Evolutionary conservation across 805 yeast species (phyloP).

Genomic region (Saccharomycopsis fibuligera): DNA sequence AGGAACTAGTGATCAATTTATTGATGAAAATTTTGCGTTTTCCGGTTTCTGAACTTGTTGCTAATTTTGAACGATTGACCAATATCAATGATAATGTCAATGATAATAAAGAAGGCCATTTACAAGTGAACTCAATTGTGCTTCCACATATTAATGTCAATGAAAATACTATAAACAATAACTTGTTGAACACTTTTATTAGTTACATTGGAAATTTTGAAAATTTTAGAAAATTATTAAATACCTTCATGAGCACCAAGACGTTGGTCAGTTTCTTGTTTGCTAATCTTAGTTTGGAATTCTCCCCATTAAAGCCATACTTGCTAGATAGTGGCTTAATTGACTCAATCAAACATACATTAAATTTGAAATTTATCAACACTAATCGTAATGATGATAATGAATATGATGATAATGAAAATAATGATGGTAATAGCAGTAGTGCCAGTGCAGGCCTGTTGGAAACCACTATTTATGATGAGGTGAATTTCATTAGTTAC

Average conservation of each 20-base stretch:
- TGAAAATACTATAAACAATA: not conserved
- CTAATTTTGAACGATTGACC: not conserved
- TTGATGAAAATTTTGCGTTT: not conserved
- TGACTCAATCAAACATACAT: not conserved
- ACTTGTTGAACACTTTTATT: not conserved
- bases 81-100: not conserved
- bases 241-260: conserved; percentile 3
- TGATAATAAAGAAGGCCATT: not conserved
- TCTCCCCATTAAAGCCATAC: conserved; percentile 9
- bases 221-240: conserved; percentile 3
- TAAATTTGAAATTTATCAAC: too few relatives aligned
- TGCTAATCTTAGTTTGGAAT: conserved; percentile 13
- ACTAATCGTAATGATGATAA: not conserved
- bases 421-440: not conserved
- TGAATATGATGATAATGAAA: not conserved
- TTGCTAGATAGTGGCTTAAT: not conserved
- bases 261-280: conserved; percentile 4
- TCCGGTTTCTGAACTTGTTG: not conserved
- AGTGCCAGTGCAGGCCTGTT: too few relatives aligned
- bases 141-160: not conserved
- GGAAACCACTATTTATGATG: too few relatives aligned
- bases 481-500: not conserved
- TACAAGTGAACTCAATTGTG: not conserved
- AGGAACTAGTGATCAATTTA: conserved; percentile 4
- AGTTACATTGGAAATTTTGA: conserved; percentile 1